Evolutionary conservation across 805 yeast species (phyloP).

Genomic region (Candida boidinii): DNA sequence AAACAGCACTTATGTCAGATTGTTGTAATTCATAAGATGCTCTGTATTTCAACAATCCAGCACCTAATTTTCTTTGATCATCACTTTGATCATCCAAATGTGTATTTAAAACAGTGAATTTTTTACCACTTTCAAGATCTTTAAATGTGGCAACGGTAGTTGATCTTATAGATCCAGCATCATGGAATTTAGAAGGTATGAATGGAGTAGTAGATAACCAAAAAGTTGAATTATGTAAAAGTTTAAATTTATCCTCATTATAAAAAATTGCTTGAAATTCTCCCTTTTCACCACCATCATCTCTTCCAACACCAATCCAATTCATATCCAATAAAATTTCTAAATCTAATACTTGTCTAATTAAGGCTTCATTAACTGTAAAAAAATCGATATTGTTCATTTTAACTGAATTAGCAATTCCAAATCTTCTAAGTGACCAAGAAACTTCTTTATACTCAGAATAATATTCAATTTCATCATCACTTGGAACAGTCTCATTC

Average conservation of each 20-base stretch:
- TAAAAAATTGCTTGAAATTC: constrained; percentile 44
- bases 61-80: constrained; percentile 35
- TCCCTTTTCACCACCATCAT: constrained; percentile 40
- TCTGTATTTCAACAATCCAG: constrained; percentile 29
- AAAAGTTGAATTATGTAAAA: constrained; percentile 32
- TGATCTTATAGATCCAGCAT: constrained; percentile 31
- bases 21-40: constrained; percentile 29
- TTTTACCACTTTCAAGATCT: constrained; percentile 23
- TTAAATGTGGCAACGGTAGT: constrained; percentile 29
- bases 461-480: constrained; percentile 15
- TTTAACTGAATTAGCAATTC: constrained; percentile 25
- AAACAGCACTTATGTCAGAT: constrained; percentile 22
- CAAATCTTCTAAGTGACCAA: constrained; percentile 28
- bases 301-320: constrained; percentile 46
- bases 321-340: constrained; percentile 20
- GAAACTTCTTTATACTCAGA: constrained; percentile 20
- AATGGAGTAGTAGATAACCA: constrained; percentile 52
- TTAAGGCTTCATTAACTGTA: constrained; percentile 39
- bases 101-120: constrained; percentile 33
- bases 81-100: constrained; percentile 44
- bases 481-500: constrained; percentile 14
- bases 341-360: constrained; percentile 38
- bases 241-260: constrained; percentile 27
- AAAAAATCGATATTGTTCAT: constrained; percentile 27
- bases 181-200: constrained; percentile 35